Conservation (phyloP, 768 basidiomycete genomes). For the Xerocomus brunneocitrinus region DNA sequence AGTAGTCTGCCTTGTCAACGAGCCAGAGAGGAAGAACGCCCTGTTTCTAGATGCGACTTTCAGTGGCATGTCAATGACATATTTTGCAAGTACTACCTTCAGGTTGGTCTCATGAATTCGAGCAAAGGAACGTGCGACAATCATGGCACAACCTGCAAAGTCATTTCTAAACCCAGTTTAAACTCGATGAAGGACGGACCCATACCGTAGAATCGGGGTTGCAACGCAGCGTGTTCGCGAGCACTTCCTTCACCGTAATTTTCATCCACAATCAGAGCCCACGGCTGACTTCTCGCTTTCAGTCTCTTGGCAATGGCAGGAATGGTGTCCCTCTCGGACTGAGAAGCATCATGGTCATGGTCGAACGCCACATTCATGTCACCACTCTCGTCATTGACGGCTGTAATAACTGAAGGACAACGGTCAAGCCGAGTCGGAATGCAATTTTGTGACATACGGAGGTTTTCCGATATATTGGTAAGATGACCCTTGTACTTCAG, state of each 20-base stretch:
- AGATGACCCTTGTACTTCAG: conserved; percentile 98
- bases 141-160: conserved; percentile 69
- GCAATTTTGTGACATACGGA: conserved; percentile 49
- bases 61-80: not conserved
- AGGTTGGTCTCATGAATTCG: conserved; percentile 98
- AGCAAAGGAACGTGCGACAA: conserved; percentile 91
- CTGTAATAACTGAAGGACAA: conserved; percentile 71
- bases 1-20: conserved; percentile 79
- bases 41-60: conserved; percentile 69
- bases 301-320: conserved; percentile 88
- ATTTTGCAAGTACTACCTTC: conserved; percentile 50
- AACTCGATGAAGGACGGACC: not conserved
- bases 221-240: conserved; percentile 94
- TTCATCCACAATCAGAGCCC: conserved; percentile 93
- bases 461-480: conserved; percentile 94
- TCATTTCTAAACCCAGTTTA: not conserved
- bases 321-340: conserved; percentile 68
- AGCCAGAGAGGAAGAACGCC: conserved; percentile 97
- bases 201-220: conserved; percentile 89
- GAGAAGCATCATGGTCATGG: conserved; percentile 44
- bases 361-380: conserved; percentile 92
- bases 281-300: conserved; percentile 78
- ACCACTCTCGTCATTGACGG: conserved; percentile 91
- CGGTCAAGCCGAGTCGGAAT: not conserved
- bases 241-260: conserved; percentile 99